Conservation (phyloP, 345 rosid species). For the Lumnitzera racemosa region DNA sequence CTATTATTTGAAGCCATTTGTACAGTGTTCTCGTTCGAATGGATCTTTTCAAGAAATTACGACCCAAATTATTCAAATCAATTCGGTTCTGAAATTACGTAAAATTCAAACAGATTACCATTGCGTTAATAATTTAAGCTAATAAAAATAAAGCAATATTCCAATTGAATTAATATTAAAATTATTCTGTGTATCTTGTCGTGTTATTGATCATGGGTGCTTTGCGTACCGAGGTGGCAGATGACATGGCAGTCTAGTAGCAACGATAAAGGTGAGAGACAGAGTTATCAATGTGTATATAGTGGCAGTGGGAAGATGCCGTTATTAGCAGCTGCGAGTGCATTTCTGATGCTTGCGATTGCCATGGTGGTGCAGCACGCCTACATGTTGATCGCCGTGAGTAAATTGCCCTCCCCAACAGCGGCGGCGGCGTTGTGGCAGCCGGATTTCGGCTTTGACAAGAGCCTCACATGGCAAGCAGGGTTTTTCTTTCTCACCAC, state of each 20-base stretch:
- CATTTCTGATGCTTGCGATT: slow-evolving; percentile 56
- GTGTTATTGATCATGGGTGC: neutral
- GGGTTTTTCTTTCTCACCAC: slow-evolving; percentile 71
- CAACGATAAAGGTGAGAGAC: slow-evolving; percentile 8
- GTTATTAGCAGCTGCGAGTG: slow-evolving; percentile 45
- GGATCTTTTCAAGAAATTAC: too few species aligned
- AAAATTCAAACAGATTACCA: too few species aligned
- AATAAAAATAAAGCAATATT: too few species aligned
- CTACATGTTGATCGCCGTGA: slow-evolving; percentile 59
- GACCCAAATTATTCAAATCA: too few species aligned
- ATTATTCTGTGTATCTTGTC: neutral
- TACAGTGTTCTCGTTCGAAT: too few species aligned
- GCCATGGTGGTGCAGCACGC: slow-evolving; percentile 65
- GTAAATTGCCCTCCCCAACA: slow-evolving; percentile 47
- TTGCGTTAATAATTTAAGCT: too few species aligned
- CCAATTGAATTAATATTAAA: too few species aligned
- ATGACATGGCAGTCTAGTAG: slow-evolving; percentile 29
- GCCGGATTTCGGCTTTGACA: slow-evolving; percentile 28
- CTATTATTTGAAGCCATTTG: too few species aligned
- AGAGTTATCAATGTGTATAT: slow-evolving; percentile 47
- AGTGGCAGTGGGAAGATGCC: slow-evolving; percentile 68
- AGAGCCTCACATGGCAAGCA: slow-evolving; percentile 54
- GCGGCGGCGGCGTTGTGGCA: slow-evolving; percentile 37
- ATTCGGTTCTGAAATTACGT: too few species aligned
- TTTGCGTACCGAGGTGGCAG: slow-evolving; percentile 18